Base-by-base conservation (phyloP, 2,329 filamentous ascomycete species). In the Fusarium citri region DNA sequence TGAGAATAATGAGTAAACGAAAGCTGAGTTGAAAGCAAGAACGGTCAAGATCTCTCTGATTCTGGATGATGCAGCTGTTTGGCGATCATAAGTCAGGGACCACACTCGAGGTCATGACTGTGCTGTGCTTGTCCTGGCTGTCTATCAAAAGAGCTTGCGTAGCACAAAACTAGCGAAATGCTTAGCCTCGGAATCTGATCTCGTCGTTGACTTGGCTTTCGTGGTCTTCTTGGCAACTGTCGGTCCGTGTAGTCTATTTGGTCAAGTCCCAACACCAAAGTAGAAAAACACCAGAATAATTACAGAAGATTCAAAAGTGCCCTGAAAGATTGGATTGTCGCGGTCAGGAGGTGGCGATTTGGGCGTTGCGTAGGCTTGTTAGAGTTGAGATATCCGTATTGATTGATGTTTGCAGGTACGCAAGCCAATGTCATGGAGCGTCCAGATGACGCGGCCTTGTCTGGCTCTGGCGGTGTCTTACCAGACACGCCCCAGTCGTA, bases 381-480 rank as follows among this genome's bases (percentile, higher is more conserved):
- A 22, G 37, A 60, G 46, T 57, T 30, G 30, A 61, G 61, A 66
- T 66, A n/a, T 12, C 28, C 14, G 15, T 30, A 55, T 59, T 57
- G 58, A 37, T 37, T 68, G 58, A 49, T 64, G 68, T 71, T 70
- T 65, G 60, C 43, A 51, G 58, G 62, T 74, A 72, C 72, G 72
- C 72, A 74, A 74, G 72, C 70, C 56, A 64, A 61, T 64, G 57
- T 64, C 54, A 74, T 69, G 59, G 59, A 72, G 59, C 65, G 48
- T 61, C 50, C 66, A 72, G 72, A 72, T 75, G 72, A 74, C 72
- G 72, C 72, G 72, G 71, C 71, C 72, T 69, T 72, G 34, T 53
- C n/a, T 51, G 48, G 22, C 48, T 74, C 48, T 68, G 55, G 56
- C 56, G 57, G 69, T 71, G 71, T 75, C 65, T 69, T 58, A 45